Evolutionary conservation across 768 basidiomycete genomes (phyloP), one percentile per base, ranked within the genome.

Genomic region (Termitomyces titanicus): DNA sequence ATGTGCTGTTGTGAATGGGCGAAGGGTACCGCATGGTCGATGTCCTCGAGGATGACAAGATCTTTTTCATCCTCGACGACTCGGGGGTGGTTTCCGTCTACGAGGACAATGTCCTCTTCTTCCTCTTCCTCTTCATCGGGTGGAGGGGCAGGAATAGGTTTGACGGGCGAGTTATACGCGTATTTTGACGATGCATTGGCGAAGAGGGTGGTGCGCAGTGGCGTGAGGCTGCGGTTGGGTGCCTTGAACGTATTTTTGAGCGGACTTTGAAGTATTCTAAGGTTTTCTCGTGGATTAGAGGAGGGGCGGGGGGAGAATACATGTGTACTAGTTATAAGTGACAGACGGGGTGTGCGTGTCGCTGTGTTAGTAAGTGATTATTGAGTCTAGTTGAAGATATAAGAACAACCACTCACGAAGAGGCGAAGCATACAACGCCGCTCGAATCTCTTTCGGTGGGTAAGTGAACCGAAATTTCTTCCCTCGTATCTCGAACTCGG

Each of bases 381-480:
- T 57, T n/a, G n/a, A n/a, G n/a, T n/a, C n/a, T n/a, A n/a, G 3
- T 25, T 24, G 3, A 17, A 25, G 20, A 10, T 54, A 22, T 48
- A 38, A 40, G 24, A 33, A 37, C 11, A 31, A 48, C 15, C 10
- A 73, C 75, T 47, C 58, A 74, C 77, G 76, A 46, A 75, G 64
- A 27, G 84, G 84, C 0, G 82, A 80, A 7, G 78, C 74, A 37
- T 79, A 74, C 22, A 81, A 70, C 4, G 73, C 70, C 15, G 79
- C 71, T 22, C 88, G 82, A 29, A 86, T 70, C 43, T 87, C 83
- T 64, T 89, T 89, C 5, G 89, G 87, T 2, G 88, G 89, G 63
- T 90, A 90, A 5, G 75, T 75, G 66, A 89, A 90, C n/a, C 74
- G 71, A 66, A 91, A 91, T 6, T 80, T 76, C 62, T 89, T 90